A percentile compares a stretch with the other conserved stretches of the same genome.
Conservation (phyloP, 495 filamentous ascomycete genomes). For the Penicillium silybi region DNA sequence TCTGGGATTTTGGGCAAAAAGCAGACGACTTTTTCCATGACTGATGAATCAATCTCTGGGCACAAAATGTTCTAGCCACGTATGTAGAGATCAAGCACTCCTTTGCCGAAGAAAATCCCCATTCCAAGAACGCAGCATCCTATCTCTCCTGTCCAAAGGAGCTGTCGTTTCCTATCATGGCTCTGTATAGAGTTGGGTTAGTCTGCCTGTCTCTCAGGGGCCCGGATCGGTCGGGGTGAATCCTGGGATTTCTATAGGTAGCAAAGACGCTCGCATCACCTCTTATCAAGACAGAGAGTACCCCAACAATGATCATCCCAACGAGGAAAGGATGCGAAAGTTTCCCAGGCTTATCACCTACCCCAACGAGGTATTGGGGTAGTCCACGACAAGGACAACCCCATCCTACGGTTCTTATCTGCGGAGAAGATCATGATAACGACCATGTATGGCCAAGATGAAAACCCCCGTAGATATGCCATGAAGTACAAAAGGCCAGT, state of each 20-base stretch:
- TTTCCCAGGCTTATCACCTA: not conserved
- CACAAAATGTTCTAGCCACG: too few relatives aligned
- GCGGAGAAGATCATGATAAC: not conserved
- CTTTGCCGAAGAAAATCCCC: too few relatives aligned
- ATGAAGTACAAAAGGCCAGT: not conserved
- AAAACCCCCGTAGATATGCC: not conserved
- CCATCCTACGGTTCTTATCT: not conserved
- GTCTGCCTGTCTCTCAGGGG: too few relatives aligned
- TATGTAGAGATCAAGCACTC: too few relatives aligned
- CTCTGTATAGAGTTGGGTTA: too few relatives aligned
- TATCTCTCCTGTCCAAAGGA: too few relatives aligned
- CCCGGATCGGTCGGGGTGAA: too few relatives aligned
- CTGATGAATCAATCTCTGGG: too few relatives aligned
- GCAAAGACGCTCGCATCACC: not conserved
- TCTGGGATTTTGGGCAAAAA: too few relatives aligned
- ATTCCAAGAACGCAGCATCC: too few relatives aligned
- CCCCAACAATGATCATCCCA: not conserved
- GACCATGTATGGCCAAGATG: not conserved
- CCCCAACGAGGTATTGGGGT: constrained; percentile 3
- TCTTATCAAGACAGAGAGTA: not conserved
- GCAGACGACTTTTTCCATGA: too few relatives aligned
- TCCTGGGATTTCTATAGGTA: not conserved
- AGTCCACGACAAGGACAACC: not conserved
- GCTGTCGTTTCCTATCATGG: too few relatives aligned
- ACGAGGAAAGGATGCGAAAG: not conserved